phyloP scores from a whole-genome alignment of 768 basidiomycete genomes.

The Candolleomyces eurysporus region DNA sequence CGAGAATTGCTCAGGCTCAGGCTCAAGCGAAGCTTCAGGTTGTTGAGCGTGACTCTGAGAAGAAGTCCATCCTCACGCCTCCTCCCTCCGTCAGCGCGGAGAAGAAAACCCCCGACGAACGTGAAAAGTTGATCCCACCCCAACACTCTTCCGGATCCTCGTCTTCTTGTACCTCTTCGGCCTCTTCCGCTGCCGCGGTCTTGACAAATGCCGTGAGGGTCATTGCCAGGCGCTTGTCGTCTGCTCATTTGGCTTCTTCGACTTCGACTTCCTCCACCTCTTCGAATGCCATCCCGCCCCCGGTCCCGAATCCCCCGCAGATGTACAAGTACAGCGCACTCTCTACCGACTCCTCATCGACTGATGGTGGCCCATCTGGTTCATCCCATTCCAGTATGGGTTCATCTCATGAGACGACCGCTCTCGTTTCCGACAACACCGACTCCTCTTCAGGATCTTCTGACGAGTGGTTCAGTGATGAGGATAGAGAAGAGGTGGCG shows the following conservation, averaged over 20 bases:
- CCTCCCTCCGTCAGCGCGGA: neutral
- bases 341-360: slow-evolving; percentile 22
- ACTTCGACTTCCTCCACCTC: slow-evolving; percentile 26
- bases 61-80: slow-evolving; percentile 3
- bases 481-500: slow-evolving; percentile 50
- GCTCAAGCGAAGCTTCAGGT: slow-evolving; percentile 13
- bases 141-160: neutral
- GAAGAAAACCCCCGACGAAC: slow-evolving; percentile 1
- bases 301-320: slow-evolving; percentile 6
- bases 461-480: slow-evolving; percentile 45
- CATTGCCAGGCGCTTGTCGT: slow-evolving; percentile 57
- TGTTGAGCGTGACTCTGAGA: slow-evolving; percentile 18
- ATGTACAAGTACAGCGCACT: slow-evolving; percentile 11
- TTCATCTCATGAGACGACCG: slow-evolving; percentile 53
- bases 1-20: slow-evolving; percentile 43
- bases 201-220: slow-evolving; percentile 56
- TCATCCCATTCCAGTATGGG: neutral
- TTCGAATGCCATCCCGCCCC: slow-evolving; percentile 12
- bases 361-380: slow-evolving; percentile 26
- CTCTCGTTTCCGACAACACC: slow-evolving; percentile 56
- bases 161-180: slow-evolving; percentile 1
- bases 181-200: slow-evolving; percentile 14
- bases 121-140: neutral
- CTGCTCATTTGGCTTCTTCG: slow-evolving; percentile 34
- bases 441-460: slow-evolving; percentile 58